Evolutionary conservation across 2,329 filamentous ascomycete genomes (phyloP).

Genomic region (Lachnellula subtilissima): DNA sequence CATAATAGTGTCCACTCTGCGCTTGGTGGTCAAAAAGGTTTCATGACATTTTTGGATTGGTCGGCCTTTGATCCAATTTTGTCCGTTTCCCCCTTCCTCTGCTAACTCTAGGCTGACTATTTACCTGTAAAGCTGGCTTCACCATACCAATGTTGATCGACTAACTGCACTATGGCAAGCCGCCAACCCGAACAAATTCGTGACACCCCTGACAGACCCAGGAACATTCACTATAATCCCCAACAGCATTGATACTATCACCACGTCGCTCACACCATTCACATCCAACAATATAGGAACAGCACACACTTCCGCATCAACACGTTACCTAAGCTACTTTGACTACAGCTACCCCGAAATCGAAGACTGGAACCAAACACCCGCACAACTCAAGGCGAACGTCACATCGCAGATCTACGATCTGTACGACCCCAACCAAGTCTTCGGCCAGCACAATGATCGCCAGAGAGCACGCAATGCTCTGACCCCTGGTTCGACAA

Average conservation of each 20-base stretch:
- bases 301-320: slow-evolving; percentile 39
- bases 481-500: slow-evolving; percentile 2
- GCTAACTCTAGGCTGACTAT: not conserved
- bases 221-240: slow-evolving; percentile 25
- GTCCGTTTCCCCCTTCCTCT: slow-evolving; percentile 17
- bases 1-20: slow-evolving; percentile 41
- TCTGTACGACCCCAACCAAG: slow-evolving; percentile 37
- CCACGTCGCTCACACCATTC: slow-evolving; percentile 33
- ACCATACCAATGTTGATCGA: slow-evolving; percentile 59
- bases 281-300: slow-evolving; percentile 42
- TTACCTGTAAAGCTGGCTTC: slow-evolving; percentile 19
- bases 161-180: slow-evolving; percentile 72
- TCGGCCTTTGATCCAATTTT: slow-evolving; percentile 69
- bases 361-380: slow-evolving; percentile 45
- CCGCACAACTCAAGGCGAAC: slow-evolving; percentile 54
- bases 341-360: slow-evolving; percentile 24
- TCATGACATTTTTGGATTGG: slow-evolving; percentile 65
- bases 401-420: slow-evolving; percentile 55
- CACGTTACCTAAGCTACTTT: slow-evolving; percentile 32
- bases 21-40: slow-evolving; percentile 43
- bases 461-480: not conserved
- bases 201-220: slow-evolving; percentile 35
- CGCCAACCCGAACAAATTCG: slow-evolving; percentile 63
- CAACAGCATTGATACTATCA: not conserved
- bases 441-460: slow-evolving; percentile 2